Evolutionary conservation across 2,329 filamentous ascomycete species (phyloP).

Genomic region (Nothopassalora personata): DNA sequence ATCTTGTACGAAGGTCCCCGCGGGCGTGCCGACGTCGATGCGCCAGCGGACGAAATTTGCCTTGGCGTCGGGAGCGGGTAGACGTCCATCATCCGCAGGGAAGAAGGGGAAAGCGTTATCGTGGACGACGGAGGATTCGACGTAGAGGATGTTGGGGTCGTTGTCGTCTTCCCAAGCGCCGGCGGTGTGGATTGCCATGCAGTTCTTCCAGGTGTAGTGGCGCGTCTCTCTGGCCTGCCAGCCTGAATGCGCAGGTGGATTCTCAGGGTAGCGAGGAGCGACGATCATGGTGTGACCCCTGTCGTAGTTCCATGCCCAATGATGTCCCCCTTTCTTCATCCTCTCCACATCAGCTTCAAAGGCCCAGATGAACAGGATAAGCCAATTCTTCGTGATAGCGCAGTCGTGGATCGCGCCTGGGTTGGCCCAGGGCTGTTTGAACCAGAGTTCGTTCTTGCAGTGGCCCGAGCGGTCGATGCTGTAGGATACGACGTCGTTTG

Average conservation of each 20-base stretch:
- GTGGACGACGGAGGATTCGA: conserved; percentile 37
- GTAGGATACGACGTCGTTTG: conserved; percentile 38
- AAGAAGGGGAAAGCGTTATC: conserved; percentile 44
- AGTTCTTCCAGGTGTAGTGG: conserved; percentile 20
- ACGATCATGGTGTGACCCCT: conserved; percentile 25
- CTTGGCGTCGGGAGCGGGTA: conserved; percentile 33
- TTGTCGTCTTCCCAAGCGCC: conserved; percentile 38
- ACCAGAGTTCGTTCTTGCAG: conserved; percentile 39
- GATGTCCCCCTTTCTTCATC: conserved; percentile 36
- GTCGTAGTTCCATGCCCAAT: conserved; percentile 36
- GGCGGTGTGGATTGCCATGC: conserved; percentile 41
- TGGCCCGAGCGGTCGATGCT: conserved; percentile 36
- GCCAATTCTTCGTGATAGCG: conserved; percentile 37
- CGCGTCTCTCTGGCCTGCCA: conserved; percentile 16
- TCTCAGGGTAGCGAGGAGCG: conserved; percentile 18
- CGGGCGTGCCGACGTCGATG: conserved; percentile 33
- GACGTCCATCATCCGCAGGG: conserved; percentile 32
- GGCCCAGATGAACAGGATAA: conserved; percentile 36
- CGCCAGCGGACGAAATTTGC: conserved; percentile 42
- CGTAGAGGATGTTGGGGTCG: conserved; percentile 34
- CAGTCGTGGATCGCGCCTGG: conserved; percentile 38
- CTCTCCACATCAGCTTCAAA: conserved; percentile 35
- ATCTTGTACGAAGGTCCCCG: conserved; percentile 25
- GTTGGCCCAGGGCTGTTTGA: conserved; percentile 33
- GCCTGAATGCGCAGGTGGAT: conserved; percentile 12